phyloP scores from a whole-genome alignment of 108 stramenopile genomes.

The Epithemia pelagica region DNA sequence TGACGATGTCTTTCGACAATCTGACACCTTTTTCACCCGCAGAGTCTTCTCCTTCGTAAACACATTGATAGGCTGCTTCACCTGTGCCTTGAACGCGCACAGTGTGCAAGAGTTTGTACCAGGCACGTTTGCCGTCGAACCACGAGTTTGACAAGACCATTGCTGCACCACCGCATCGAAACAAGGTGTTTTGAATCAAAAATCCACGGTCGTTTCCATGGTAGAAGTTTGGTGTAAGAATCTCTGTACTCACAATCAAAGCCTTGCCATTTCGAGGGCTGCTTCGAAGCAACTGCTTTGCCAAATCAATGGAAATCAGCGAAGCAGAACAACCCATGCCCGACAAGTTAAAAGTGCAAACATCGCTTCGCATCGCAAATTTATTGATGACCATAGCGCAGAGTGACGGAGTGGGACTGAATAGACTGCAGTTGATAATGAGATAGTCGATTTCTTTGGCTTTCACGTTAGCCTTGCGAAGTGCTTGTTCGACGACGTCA shows the following conservation, averaged over 20 bases:
- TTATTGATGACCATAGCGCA: constrained; percentile 95
- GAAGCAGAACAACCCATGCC: constrained; percentile 99
- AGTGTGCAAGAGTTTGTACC: constrained; percentile 96
- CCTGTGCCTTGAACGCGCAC: constrained; percentile 91
- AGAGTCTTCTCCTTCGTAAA: constrained; percentile 90
- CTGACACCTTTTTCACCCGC: constrained; percentile 80
- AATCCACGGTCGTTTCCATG: constrained; percentile 93
- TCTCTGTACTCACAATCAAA: constrained; percentile 94
- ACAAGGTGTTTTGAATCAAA: constrained; percentile 95
- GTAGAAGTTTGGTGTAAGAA: constrained; percentile 95
- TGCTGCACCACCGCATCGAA: constrained; percentile 98
- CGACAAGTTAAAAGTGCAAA: constrained; percentile 86
- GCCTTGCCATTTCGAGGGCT: constrained; percentile 67
- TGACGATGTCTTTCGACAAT: constrained; percentile 94
- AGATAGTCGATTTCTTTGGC: constrained; percentile 92
- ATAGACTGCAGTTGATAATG: constrained; percentile 96
- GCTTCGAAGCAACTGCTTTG: constrained; percentile 75
- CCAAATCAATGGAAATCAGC: constrained; percentile 88
- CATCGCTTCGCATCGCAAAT: constrained; percentile 87
- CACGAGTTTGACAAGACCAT: constrained; percentile 92
- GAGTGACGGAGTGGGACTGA: constrained; percentile 94
- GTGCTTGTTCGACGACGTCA: constrained; percentile 84
- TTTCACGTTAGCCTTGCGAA: constrained; percentile 81
- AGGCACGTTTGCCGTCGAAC: constrained; percentile 90
- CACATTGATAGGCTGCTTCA: constrained; percentile 83